Conservation (phyloP, 2,329 filamentous ascomycete species). For the Fusarium papillatum region DNA sequence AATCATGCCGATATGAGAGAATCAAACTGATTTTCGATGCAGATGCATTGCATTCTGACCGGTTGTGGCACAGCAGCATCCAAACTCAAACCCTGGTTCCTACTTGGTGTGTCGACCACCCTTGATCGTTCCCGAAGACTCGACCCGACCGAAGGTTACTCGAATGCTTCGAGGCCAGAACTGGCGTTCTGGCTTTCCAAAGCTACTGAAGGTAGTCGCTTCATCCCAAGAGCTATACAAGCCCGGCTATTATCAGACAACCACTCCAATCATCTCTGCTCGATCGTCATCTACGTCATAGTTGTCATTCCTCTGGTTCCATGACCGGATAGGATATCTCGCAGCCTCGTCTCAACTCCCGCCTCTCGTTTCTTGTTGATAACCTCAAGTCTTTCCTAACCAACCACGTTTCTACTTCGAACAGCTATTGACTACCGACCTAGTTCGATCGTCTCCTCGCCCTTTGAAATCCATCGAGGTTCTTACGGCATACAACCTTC, state of each 20-base stretch:
- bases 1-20: background rate
- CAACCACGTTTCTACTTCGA: background rate
- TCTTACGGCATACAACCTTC: background rate
- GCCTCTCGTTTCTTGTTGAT: background rate
- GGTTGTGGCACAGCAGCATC: background rate
- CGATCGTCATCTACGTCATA: background rate
- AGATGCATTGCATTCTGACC: background rate
- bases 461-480: background rate
- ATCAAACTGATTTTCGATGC: constrained; percentile 15
- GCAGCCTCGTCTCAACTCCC: background rate
- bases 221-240: background rate
- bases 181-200: no score
- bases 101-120: background rate
- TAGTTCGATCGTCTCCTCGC: background rate
- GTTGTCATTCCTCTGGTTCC: background rate
- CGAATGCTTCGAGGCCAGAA: background rate
- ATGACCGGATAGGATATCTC: background rate
- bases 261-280: fast-evolving
- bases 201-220: background rate
- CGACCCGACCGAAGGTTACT: background rate
- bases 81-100: background rate
- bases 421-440: background rate
- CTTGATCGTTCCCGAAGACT: background rate
- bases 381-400: no score
- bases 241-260: background rate